Percentiles rank a stretch among this genome's conserved stretches.
phyloP scores from a whole-genome alignment of 2,329 filamentous ascomycete species.

The Colletotrichum incanum region DNA sequence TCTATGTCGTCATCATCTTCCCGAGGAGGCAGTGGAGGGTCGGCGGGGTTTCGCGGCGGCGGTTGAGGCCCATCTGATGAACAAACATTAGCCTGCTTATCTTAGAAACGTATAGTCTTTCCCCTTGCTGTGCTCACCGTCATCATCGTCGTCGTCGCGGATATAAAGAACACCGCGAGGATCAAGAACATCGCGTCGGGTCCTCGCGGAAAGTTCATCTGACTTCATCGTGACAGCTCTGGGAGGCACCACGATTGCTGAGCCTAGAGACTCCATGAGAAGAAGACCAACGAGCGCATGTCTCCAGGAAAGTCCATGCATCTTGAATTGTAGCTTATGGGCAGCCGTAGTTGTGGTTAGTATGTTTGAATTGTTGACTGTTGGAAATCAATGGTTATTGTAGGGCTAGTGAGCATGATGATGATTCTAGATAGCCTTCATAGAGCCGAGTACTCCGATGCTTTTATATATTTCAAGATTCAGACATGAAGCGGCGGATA shows the following conservation, averaged over 20 bases:
- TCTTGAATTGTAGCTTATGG: neutral
- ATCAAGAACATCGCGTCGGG: neutral
- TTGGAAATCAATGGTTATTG: too few relatives aligned
- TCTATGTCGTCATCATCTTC: neutral
- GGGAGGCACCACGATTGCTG: slow-evolving; percentile 13
- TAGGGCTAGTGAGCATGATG: neutral
- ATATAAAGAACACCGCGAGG: neutral
- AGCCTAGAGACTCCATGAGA: slow-evolving; percentile 20
- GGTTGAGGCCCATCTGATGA: neutral
- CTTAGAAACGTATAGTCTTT: neutral
- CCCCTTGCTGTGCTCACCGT: neutral
- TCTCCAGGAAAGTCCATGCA: slow-evolving; percentile 14
- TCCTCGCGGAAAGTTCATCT: neutral
- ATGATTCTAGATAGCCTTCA: too few relatives aligned
- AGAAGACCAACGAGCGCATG: slow-evolving; percentile 20
- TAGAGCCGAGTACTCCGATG: too few relatives aligned
- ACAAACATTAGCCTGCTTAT: neutral
- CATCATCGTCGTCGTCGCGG: slow-evolving; percentile 6
- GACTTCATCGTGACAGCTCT: neutral
- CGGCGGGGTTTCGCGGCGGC: neutral
- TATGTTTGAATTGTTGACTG: neutral
- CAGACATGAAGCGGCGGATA: too few relatives aligned
- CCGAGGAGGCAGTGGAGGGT: neutral
- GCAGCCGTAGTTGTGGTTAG: too few relatives aligned
- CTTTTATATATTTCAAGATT: neutral